A percentile compares a stretch with the other conserved stretches of the same genome.
These are phyloP conservation scores for Candida schatavii DNA, from an alignment of 805 yeast genomes.

Conservation along the genomic window DNA sequence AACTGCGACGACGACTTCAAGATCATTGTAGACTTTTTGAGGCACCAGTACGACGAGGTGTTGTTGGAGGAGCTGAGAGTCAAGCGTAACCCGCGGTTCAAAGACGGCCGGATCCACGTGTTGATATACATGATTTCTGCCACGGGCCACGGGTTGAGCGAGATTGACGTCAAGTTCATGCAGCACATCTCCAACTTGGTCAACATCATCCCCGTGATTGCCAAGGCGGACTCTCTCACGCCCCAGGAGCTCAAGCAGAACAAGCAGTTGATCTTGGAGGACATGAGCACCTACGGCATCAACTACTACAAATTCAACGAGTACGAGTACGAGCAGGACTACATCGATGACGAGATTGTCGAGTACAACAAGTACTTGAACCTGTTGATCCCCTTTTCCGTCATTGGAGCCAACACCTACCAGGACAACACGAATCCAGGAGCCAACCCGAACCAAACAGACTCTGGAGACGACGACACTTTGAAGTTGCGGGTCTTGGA, in stretches of 20 bases:
- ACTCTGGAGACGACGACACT: conserved; percentile 27
- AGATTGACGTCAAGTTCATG: conserved; percentile 42
- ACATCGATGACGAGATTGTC: conserved; percentile 59
- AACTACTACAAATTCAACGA: conserved; percentile 73
- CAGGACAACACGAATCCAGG: conserved; percentile 33
- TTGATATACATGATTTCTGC: conserved; percentile 45
- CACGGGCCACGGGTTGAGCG: conserved; percentile 43
- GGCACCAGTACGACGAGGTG: conserved; percentile 82
- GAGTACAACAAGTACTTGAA: conserved; percentile 65
- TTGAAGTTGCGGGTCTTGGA: conserved; percentile 53
- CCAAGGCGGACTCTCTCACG: conserved; percentile 44
- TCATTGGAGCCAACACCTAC: conserved; percentile 66
- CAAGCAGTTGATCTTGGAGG: conserved; percentile 73
- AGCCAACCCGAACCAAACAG: conserved; percentile 10
- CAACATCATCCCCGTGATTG: conserved; percentile 42
- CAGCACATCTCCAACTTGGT: conserved; percentile 40
- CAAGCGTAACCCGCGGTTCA: conserved; percentile 80
- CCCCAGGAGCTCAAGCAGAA: conserved; percentile 53
- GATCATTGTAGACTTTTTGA: conserved; percentile 70
- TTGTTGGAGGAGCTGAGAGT: conserved; percentile 77
- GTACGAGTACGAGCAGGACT: conserved; percentile 50
- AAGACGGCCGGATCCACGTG: conserved; percentile 79
- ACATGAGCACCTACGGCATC: conserved; percentile 64
- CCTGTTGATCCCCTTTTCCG: conserved; percentile 62
- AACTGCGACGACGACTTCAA: conserved; percentile 68